Evolutionary conservation across 129 eudicot genomes (phyloP).

Genomic region (Smallanthus sonchifolius): DNA sequence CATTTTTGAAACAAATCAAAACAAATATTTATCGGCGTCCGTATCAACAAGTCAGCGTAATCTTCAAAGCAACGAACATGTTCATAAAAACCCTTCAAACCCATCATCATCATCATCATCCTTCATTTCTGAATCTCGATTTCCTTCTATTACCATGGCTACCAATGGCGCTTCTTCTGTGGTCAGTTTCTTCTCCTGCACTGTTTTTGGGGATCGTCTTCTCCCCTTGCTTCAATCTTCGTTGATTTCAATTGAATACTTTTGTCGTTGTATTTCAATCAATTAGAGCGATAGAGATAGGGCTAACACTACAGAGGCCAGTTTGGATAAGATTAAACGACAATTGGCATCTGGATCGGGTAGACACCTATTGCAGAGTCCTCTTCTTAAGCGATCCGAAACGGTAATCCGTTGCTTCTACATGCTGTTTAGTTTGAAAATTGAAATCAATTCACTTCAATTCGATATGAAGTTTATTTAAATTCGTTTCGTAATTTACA

Average conservation of each 20-base stretch:
- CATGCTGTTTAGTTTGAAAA: background rate
- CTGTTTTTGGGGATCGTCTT: background rate
- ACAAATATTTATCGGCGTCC: too few species aligned
- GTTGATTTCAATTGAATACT: background rate
- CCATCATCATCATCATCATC: background rate
- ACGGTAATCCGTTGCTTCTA: constrained; percentile 43
- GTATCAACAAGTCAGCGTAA: constrained; percentile 5
- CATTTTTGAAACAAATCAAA: too few species aligned
- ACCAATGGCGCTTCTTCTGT: constrained; percentile 55
- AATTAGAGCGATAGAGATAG: constrained; percentile 36
- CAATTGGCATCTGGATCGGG: constrained; percentile 88
- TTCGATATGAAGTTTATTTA: background rate
- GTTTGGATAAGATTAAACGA: constrained; percentile 78
- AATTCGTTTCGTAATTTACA: too few species aligned
- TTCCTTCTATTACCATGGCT: constrained; percentile 30
- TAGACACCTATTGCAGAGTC: constrained; percentile 76
- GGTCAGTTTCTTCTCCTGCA: constrained; percentile 28
- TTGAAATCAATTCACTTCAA: background rate
- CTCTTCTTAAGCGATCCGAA: constrained; percentile 95
- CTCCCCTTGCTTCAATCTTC: background rate
- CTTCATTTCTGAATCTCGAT: constrained; percentile 14
- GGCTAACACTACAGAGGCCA: constrained; percentile 50
- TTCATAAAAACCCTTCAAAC: background rate
- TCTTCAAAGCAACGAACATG: background rate
- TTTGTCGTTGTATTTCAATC: background rate